A percentile compares a stretch with the other conserved stretches of the same genome.
These are phyloP conservation scores for Myxozyma geophila DNA, from an alignment of 805 yeast genomes.

Conservation along the genomic window DNA sequence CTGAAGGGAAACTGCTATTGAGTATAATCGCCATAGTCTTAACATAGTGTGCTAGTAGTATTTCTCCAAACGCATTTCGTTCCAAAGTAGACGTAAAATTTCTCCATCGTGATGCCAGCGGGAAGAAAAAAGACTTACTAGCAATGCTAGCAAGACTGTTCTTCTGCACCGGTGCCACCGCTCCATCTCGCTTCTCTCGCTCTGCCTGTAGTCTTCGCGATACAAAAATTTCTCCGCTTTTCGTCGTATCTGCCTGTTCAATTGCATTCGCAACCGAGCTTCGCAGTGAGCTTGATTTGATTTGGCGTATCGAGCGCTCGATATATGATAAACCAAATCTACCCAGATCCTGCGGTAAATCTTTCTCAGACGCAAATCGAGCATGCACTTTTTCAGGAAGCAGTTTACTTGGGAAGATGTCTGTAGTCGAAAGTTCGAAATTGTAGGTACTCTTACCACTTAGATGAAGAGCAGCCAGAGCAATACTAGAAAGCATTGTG, in stretches of 20 bases:
- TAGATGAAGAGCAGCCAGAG: conserved; percentile 74
- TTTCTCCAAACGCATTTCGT: conserved; percentile 56
- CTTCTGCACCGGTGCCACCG: conserved; percentile 17
- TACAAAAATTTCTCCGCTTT: conserved; percentile 42
- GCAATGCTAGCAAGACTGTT: conserved; percentile 52
- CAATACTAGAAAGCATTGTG: conserved; percentile 66
- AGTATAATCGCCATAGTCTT: conserved; percentile 62
- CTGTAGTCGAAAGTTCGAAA: conserved; percentile 5
- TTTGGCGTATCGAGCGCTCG: background rate
- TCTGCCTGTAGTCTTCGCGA: conserved; percentile 39
- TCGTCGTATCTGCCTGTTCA: conserved; percentile 30
- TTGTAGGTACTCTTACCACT: conserved; percentile 12
- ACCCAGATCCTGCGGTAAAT: conserved; percentile 6
- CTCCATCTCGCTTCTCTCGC: conserved; percentile 24
- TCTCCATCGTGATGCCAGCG: conserved; percentile 57
- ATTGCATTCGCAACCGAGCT: conserved; percentile 14
- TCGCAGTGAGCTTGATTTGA: background rate
- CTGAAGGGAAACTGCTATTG: conserved; percentile 62
- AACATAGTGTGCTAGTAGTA: conserved; percentile 62
- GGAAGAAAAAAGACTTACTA: conserved; percentile 55
- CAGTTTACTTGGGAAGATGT: conserved; percentile 47
- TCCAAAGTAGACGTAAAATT: conserved; percentile 50
- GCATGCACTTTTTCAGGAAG: conserved; percentile 57
- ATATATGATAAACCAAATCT: conserved; percentile 3
- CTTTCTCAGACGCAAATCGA: conserved; percentile 46